Evolutionary conservation across 1,284 basidiomycete genomes (phyloP), one percentile per base, ranked within the genome.

Genomic region (Melampsora larici-populina): DNA sequence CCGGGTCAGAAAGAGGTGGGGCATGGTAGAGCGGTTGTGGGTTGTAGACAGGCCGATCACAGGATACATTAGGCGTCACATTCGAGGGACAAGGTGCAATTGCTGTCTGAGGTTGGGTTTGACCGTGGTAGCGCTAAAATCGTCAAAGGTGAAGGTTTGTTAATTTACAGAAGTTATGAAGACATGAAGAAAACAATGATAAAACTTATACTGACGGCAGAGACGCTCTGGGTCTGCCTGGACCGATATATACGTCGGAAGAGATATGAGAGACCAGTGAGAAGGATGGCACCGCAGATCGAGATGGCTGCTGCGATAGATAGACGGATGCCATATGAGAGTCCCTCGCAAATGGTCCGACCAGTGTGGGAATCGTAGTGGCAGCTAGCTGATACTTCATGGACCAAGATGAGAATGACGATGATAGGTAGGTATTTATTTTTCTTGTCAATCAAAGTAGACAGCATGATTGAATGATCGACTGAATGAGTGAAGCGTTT

Each of bases 351-450:
- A 18, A 33, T 49, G 2, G 71, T 74, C 11, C 71, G 63, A 58
- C 71, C 71, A 24, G 63, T 66, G 71, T 51, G 55, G 24, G 43
- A 48, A 43, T 74, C 63, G 63, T 74, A 74, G 48, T 66, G 64
- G 48, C 71, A 74, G 5, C 33, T 24, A 6, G 71, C 64, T 29
- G 63, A 72, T 43, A 55, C 51, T 24, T 48, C 58, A 11, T 40
- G 43, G 15, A 43, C n/a, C 26, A 29, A 64, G 40, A 72, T 58
- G 29, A 63, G 70, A 15, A 48, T 48, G 60, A 72, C 1, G 18
- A 72, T 26, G 40, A 72, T 60, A 46, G 70, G 17, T 55, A 26
- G 60, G 13, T 15, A 43, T 43, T 15, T 43, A 13, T 43, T 43
- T 43, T 9, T 13, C 0, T 43, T 43, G 11, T 9, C 11, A 43